Evolutionary conservation across 2,329 filamentous ascomycete genomes (phyloP), one percentile per base, ranked within the genome.

Genomic region (Cordyceps cateniannulata): DNA sequence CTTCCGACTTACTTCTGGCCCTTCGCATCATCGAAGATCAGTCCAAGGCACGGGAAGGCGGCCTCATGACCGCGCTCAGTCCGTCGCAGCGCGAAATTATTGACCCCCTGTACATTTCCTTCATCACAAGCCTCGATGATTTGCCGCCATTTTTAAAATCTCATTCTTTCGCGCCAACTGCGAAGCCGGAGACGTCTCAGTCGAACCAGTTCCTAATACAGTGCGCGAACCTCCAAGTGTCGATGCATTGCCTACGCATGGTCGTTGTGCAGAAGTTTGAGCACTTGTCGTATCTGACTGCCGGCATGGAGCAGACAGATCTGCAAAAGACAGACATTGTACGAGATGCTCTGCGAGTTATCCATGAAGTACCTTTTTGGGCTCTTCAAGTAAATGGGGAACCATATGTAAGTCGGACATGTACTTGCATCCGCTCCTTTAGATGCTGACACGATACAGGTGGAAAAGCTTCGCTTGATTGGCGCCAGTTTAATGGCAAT

Each of bases 241-340:
- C 75, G 0, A 68, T 73, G 20, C 72, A 78, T 25, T 77, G 75
- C n/a, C 62, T 78, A 5, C 68, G 73, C 3, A 76, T 78, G 69
- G 73, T 76, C 0, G 74, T 77, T 14, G 69, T 69, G 1, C 71
- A 74, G 18, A 73, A 73, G 20, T 66, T 74, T 44, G 72, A 73
- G n/a, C 69, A 71, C 2, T 59, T 72, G 3, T 67, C 70, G 0
- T 72, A 71, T 40, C 71, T 69, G n/a, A 66, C 65, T 1, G 61
- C 69, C 0, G 70, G 70, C 0, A 63, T 69, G 0, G 71, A 73
- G 54, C 70, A 73, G 40, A 69, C 71, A 0, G 70, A 73, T 48
- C 42, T 73, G 14, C 64, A 69, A 40, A 76, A 75, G 62, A 77
- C 75, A 0, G 76, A 79, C 51, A 77, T 79, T 52, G 76, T 76